Evolutionary conservation across 2,329 filamentous ascomycete genomes (phyloP), one percentile per base, ranked within the genome.

Genomic region (Pseudogymnoascus sp.): DNA sequence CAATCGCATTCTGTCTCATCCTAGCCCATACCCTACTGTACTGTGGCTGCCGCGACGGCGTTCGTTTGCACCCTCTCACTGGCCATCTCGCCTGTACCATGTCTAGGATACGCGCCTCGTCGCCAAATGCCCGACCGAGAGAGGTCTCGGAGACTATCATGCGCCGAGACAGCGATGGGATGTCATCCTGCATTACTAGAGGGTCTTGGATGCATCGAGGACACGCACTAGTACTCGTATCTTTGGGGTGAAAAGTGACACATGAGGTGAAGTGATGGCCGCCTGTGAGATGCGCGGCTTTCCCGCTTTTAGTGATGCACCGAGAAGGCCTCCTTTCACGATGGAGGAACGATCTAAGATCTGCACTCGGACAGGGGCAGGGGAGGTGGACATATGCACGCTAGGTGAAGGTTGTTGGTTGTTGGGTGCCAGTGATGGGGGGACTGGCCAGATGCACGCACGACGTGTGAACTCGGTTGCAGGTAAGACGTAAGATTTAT

Each of bases 301-400:
- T 56, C 50, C 50, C 28, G 16, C 25, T 53, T 56, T 18, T 56
- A 56, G 50, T 11, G 50, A 56, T 56, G 28, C 28, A 56, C 10
- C 11, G 50, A 56, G 50, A 53, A 10, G 28, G 16, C 28, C 50
- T 34, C 50, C 25, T 56, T 56, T 56, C 28, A 56, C 50, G 16
- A 56, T 56, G n/a, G 28, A 10, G 16, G 50, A 56, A 21, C 25
- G 50, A 56, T 56, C 50, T 34, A 56, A 56, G 50, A 56, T 56
- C 50, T 56, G 28, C 50, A 5, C 10, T 34, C 10, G 18, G 28
- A 21, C 50, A 56, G 28, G 50, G 50, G 28, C 28, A 56, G 50
- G 50, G 50, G 28, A 34, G 10, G 25, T 18, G 34, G 50, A 28
- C 50, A 14, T 56, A 56, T 56, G 50, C 50, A 56, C 28, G 50